Conservation (phyloP, 768 basidiomycete species). For the Hysterangium stoloniferum region DNA sequence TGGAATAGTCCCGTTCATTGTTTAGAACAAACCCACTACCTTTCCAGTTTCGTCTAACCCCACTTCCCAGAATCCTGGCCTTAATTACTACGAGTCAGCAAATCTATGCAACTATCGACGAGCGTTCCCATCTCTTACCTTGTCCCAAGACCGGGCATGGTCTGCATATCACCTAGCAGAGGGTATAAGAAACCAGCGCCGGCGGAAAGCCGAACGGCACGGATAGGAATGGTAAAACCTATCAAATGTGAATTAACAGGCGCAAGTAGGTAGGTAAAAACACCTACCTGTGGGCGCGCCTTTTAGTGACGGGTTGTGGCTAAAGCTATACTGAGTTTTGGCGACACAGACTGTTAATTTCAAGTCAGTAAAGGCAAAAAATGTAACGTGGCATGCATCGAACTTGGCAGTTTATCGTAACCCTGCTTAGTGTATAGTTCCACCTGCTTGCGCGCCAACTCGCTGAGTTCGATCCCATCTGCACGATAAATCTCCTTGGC, state of each 20-base stretch:
- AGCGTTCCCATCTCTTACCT: constrained; percentile 33
- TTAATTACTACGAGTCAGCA: background rate
- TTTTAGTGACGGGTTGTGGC: constrained; percentile 87
- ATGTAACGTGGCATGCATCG: constrained; percentile 22
- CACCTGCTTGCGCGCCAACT: constrained; percentile 76
- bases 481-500: constrained; percentile 91
- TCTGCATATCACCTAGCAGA: constrained; percentile 93
- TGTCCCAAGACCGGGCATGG: constrained; percentile 94
- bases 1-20: background rate
- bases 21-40: constrained; percentile 81
- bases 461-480: constrained; percentile 81
- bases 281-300: constrained; percentile 69
- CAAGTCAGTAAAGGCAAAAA: constrained; percentile 10
- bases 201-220: constrained; percentile 78
- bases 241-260: background rate
- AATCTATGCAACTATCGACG: constrained; percentile 11
- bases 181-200: constrained; percentile 97
- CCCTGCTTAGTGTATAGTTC: constrained; percentile 91
- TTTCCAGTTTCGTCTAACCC: constrained; percentile 75
- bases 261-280: constrained; percentile 3
- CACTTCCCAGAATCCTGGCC: constrained; percentile 85
- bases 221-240: constrained; percentile 92
- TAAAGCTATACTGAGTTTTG: constrained; percentile 97
- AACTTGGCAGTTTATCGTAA: constrained; percentile 69
- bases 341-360: constrained; percentile 78